Evolutionary conservation across 179 eudicot species (phyloP).

Genomic region (Beta macrorhiza): DNA sequence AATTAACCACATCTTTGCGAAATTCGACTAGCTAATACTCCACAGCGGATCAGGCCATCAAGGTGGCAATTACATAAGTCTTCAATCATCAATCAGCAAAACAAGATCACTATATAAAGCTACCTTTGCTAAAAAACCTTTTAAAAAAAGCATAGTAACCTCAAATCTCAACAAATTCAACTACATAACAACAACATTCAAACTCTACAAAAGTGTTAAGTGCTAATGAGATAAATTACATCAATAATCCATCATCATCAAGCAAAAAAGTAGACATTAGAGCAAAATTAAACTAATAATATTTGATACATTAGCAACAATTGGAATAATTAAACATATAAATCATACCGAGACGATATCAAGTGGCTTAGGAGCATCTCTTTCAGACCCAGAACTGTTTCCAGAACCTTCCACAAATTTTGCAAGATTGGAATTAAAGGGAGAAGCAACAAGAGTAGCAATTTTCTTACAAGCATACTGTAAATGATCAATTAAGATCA

Average conservation of each 20-base stretch:
- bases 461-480: constrained; percentile 85
- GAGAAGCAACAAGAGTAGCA: constrained; percentile 88
- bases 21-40: background rate
- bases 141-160: background rate
- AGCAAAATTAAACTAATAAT: background rate
- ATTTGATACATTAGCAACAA: too few relatives aligned
- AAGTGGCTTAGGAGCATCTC: constrained; percentile 94
- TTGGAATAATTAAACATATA: too few relatives aligned
- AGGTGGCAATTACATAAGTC: background rate
- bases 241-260: background rate
- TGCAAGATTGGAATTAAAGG: constrained; percentile 52
- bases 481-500: constrained; percentile 64
- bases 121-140: background rate
- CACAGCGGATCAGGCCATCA: too few relatives aligned
- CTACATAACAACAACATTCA: background rate
- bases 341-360: constrained; percentile 70
- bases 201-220: background rate
- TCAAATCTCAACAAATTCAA: background rate
- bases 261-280: background rate
- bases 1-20: background rate
- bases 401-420: constrained; percentile 29
- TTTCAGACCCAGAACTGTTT: constrained; percentile 39
- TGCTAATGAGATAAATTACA: background rate
- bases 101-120: background rate
- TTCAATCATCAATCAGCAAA: background rate